phyloP scores from a whole-genome alignment of 2,329 filamentous ascomycete genomes.

The Cercospora janseana region DNA sequence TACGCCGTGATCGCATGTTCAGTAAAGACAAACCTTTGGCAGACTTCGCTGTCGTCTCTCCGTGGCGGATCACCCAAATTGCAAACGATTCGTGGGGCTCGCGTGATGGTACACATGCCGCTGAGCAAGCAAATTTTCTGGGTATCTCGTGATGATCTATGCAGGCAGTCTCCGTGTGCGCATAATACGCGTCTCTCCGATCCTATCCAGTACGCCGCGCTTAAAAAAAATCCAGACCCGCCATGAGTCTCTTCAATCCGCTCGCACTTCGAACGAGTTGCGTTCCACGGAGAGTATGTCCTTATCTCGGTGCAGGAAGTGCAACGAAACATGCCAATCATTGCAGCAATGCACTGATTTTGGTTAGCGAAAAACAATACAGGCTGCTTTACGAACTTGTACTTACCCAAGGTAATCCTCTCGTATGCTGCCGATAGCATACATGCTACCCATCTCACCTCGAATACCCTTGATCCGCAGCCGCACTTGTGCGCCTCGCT shows the following conservation, averaged over 20 bases:
- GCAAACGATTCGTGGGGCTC: no score
- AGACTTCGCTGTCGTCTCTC: no score
- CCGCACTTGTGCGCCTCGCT: conserved; percentile 88
- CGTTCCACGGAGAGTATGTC: background rate
- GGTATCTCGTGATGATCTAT: conserved; percentile 28
- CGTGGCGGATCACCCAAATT: background rate
- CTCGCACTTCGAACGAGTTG: background rate
- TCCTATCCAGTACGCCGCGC: conserved; percentile 22
- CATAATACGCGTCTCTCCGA: conserved; percentile 1
- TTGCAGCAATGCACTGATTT: conserved; percentile 14
- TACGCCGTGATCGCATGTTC: no score
- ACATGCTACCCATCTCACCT: conserved; percentile 92
- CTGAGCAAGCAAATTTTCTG: conserved; percentile 6
- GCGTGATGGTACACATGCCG: no score
- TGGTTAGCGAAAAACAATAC: conserved; percentile 3
- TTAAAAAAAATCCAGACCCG: conserved; percentile 12
- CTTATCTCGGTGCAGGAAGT: background rate
- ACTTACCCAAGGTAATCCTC: conserved; percentile 52
- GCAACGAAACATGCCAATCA: conserved; percentile 1
- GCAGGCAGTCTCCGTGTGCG: conserved; percentile 16
- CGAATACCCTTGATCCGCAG: conserved; percentile 92
- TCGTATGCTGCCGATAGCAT: conserved; percentile 96
- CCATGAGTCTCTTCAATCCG: background rate
- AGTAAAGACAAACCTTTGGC: no score
- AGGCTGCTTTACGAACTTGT: background rate